phyloP scores from a whole-genome alignment of 2,329 filamentous ascomycete genomes.

The Alternaria infectoria region DNA sequence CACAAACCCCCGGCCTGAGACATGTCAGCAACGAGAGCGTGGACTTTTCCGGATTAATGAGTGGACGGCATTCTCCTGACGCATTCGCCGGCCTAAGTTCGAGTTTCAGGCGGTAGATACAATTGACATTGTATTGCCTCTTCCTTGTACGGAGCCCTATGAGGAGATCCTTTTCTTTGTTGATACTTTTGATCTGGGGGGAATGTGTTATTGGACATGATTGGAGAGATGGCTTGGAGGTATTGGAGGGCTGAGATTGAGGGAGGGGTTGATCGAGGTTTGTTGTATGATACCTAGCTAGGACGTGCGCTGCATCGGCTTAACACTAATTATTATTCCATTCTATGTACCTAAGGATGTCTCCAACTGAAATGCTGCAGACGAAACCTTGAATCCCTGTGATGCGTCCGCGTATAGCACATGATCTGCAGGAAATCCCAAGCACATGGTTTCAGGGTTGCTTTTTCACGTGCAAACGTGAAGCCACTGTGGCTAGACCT shows the following conservation, averaged over 20 bases:
- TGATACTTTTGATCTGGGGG: background rate
- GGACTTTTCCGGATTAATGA: slow-evolving; percentile 65
- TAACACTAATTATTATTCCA: slow-evolving; percentile 6
- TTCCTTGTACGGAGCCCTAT: background rate
- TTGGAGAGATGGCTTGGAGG: background rate
- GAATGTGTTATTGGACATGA: background rate
- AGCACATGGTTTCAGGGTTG: background rate
- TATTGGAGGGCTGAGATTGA: background rate
- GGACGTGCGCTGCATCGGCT: slow-evolving; percentile 4
- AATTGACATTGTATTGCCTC: background rate
- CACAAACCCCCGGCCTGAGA: slow-evolving; percentile 40
- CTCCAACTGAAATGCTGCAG: too few species aligned
- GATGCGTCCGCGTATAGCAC: background rate
- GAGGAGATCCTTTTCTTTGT: background rate
- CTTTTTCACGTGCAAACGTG: slow-evolving; percentile 15
- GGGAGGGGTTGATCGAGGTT: background rate
- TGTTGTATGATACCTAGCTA: slow-evolving; percentile 16
- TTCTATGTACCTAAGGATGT: background rate
- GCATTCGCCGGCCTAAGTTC: slow-evolving; percentile 79
- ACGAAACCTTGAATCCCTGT: background rate
- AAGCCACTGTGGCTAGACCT: slow-evolving; percentile 22
- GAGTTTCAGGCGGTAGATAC: slow-evolving; percentile 43
- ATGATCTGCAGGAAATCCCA: background rate
- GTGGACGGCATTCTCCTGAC: slow-evolving; percentile 76
- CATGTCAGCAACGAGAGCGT: slow-evolving; percentile 74